Percentiles rank a stretch among this genome's conserved stretches.
These are phyloP conservation scores for Pseudogymnoascus sp. DNA, from an alignment of 2,329 filamentous ascomycete species.

Conservation along the genomic window DNA sequence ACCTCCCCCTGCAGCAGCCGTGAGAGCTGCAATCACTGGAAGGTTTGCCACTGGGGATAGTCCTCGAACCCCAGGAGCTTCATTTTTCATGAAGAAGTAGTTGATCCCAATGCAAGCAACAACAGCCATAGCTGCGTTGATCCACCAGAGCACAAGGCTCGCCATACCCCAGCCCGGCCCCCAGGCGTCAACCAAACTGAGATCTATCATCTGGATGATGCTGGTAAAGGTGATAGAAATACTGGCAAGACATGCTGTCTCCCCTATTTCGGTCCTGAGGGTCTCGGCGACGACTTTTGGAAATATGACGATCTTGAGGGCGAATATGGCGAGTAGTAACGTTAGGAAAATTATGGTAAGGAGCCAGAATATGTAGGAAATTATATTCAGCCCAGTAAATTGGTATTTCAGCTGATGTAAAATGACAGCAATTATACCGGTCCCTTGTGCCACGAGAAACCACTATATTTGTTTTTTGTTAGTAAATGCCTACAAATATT, in stretches of 20 bases:
- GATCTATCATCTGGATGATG: slow-evolving; percentile 24
- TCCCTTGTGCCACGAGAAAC: slow-evolving; percentile 37
- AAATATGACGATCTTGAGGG: slow-evolving; percentile 31
- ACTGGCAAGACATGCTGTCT: slow-evolving; percentile 36
- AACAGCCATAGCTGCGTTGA: slow-evolving; percentile 31
- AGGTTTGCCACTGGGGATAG: slow-evolving; percentile 33
- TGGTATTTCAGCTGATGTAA: slow-evolving; percentile 37
- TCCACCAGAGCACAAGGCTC: slow-evolving; percentile 38
- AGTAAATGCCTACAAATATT: background rate
- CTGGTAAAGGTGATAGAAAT: slow-evolving; percentile 33
- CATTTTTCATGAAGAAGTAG: slow-evolving; percentile 33
- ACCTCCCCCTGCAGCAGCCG: slow-evolving; percentile 35
- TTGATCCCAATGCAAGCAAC: slow-evolving; percentile 32
- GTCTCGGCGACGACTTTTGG: slow-evolving; percentile 28
- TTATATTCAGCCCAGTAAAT: slow-evolving; percentile 33
- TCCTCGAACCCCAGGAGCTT: slow-evolving; percentile 32
- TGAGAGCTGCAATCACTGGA: slow-evolving; percentile 36
- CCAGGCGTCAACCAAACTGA: slow-evolving; percentile 28
- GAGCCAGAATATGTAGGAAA: slow-evolving; percentile 36
- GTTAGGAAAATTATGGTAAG: slow-evolving; percentile 33
- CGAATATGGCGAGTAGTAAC: slow-evolving; percentile 29
- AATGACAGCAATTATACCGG: slow-evolving; percentile 32
- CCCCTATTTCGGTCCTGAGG: slow-evolving; percentile 30
- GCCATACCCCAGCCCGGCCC: slow-evolving; percentile 27
- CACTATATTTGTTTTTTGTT: slow-evolving; percentile 21